Evolutionary conservation across 202 grass and related monocot genomes (phyloP), one percentile per base, ranked within the genome.

Genomic region (Digitaria exilis): DNA sequence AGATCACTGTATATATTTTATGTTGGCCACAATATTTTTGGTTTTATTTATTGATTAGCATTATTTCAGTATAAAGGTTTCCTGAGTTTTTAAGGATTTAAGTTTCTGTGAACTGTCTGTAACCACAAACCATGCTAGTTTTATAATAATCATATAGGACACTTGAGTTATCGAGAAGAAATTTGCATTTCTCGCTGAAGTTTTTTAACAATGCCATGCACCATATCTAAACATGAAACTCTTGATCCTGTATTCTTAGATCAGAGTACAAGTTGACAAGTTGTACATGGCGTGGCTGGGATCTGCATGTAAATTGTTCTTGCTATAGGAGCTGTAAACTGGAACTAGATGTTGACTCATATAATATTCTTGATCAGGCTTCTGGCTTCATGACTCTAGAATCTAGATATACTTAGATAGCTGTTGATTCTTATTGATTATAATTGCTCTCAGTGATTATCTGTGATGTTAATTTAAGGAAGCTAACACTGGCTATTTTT

Each of bases 401-500:
- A 44, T 84, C 41, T 58, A 34, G 35, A 43, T 71, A 37, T 71
- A 34, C 63, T 73, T 69, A 70, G 44, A 39, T 88, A 65, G 48
- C 73, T 83, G 18, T 35, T 26, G 18, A 45, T 58, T 59, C 25
- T 69, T 80, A 21, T 57, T 22, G 19, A 46, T 72, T 32, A 29
- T 32, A 29, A 39, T 69, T 35, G 19, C 44, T 76, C 6, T 43
- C 13, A 28, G 70, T 61, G 48, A 56, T 71, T 21, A 18, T 71
- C 45, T 1, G 11, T 71, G 39, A 61, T 58, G 72, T 71, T 49
- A 67, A 17, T 84, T 67, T 39, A 50, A 84, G 49, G 21, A 19
- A 51, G 41, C 52, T 82, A 77, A 76, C 75, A 78, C 30, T 48
- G 69, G 58, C 72, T 14, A 57, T 76, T 72, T 26, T 77, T 90